Evolutionary conservation across 768 basidiomycete genomes (phyloP), one percentile per base, ranked within the genome.

Genomic region (Pleurotus sapidus): DNA sequence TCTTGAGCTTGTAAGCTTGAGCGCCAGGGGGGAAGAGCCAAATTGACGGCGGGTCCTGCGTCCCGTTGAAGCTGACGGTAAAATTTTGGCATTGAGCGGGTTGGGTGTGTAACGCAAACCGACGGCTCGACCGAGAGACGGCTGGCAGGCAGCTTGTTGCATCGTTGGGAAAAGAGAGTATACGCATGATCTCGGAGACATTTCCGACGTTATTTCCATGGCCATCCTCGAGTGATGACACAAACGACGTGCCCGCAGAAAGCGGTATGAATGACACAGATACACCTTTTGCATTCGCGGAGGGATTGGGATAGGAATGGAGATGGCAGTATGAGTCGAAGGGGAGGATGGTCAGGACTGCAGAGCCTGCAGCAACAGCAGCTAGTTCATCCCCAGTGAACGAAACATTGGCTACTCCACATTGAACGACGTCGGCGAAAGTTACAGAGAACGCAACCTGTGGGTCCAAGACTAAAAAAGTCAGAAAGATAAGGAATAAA

Each of bases 181-280:
- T 74, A 15, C 64, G 68, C 30, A 79, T 74, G 14, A 86, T 61
- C 58, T 83, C 78, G 20, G 84, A 86, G 6, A 79, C 71, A 14
- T 58, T 61, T 1, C 78, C 77, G 3, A 76, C 63, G 47, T 66
- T 71, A 5, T 69, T 62, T n/a, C 79, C 81, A 3, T 59, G 57
- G 0, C 68, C 67, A 64, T 82, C 77, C 57, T 84, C 79, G 24
- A 87, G 74, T 9, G 82, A 80, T 5, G 84, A 82, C 42, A 88
- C 62, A 58, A 87, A 85, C 12, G 66, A 64, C 6, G 80, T 77
- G 24, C 75, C 78, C 1, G 75, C 78, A 2, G 74, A 59, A 17
- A 84, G 70, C 4, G 85, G 85, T 1, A 87, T 70, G 62, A 81
- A 82, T 4, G 78, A 73, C 50, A 85, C 70, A 27, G 25, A 37